Evolutionary conservation across 169 alveolate species (phyloP).

Genomic region (Theileria annulata): DNA sequence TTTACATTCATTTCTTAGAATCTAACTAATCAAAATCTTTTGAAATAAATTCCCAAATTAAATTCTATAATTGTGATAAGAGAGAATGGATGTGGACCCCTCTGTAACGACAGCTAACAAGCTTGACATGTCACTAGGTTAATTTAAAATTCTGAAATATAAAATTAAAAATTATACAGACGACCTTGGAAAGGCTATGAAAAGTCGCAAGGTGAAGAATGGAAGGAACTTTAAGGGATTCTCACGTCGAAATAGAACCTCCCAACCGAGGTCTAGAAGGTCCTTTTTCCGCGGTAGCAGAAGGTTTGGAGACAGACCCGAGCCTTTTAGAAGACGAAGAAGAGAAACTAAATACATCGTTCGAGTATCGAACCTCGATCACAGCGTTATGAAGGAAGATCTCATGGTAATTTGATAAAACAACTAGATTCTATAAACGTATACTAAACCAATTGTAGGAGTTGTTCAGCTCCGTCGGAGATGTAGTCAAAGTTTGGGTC

Average conservation of each 20-base stretch:
- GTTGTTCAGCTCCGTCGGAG: conserved; percentile 71
- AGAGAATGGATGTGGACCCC: conserved; percentile 7
- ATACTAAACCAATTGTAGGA: conserved; percentile 25
- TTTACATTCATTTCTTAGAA: not conserved
- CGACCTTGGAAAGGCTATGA: conserved; percentile 26
- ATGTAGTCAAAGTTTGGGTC: conserved; percentile 71
- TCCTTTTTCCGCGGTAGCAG: not conserved
- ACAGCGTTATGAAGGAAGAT: conserved; percentile 45
- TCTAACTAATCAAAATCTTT: not conserved
- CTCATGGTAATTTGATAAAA: conserved; percentile 27
- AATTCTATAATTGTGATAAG: not conserved
- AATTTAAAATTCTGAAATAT: not conserved
- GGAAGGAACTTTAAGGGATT: not conserved
- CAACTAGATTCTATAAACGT: not conserved
- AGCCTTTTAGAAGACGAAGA: conserved; percentile 2
- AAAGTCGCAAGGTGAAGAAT: not conserved
- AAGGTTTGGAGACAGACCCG: conserved; percentile 12
- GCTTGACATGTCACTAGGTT: conserved; percentile 38
- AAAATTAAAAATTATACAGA: not conserved
- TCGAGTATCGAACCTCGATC: conserved; percentile 56
- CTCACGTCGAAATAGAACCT: not conserved
- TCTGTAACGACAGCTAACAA: conserved; percentile 20
- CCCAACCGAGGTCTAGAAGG: conserved; percentile 9
- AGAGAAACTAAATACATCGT: conserved; percentile 39
- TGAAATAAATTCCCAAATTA: not conserved